Evolutionary conservation across 192 early-diverging fungal species (phyloP).

Genomic region (Coemansia sp.): DNA sequence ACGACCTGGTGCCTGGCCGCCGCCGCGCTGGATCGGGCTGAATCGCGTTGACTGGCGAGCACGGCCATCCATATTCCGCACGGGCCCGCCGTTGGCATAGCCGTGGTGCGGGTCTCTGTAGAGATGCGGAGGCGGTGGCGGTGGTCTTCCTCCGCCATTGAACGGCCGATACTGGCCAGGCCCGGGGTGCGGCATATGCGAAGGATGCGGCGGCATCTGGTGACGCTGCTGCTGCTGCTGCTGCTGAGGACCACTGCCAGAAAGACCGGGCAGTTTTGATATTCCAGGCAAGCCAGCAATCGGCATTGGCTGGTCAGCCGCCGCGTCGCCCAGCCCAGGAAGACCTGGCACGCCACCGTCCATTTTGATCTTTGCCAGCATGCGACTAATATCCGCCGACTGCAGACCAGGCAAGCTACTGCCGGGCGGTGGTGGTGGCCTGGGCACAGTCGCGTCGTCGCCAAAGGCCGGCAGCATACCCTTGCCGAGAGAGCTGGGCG

Average conservation of each 20-base stretch:
- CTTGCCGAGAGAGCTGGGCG: background rate
- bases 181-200: background rate
- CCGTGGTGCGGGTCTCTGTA: background rate
- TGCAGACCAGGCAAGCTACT: conserved; percentile 30
- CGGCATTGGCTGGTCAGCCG: background rate
- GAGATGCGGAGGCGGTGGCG: conserved; percentile 4
- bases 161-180: background rate
- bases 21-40: conserved; percentile 37
- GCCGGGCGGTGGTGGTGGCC: background rate
- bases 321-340: conserved; percentile 19
- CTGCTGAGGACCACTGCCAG: background rate
- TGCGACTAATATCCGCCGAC: conserved; percentile 28
- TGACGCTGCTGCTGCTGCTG: conserved; percentile 8
- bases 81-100: conserved; percentile 11
- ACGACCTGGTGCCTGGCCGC: background rate
- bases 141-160: background rate
- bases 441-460: background rate
- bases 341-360: conserved; percentile 13
- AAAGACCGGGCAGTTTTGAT: conserved; percentile 1
- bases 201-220: conserved; percentile 5
- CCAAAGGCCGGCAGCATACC: background rate
- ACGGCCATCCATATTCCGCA: conserved; percentile 14
- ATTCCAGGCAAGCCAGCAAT: conserved; percentile 13
- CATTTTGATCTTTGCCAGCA: conserved; percentile 49
- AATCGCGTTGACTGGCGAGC: conserved; percentile 29